These are phyloP conservation scores for Didymella pomorum DNA, from an alignment of 2,329 filamentous ascomycete species.

Conservation along the genomic window DNA sequence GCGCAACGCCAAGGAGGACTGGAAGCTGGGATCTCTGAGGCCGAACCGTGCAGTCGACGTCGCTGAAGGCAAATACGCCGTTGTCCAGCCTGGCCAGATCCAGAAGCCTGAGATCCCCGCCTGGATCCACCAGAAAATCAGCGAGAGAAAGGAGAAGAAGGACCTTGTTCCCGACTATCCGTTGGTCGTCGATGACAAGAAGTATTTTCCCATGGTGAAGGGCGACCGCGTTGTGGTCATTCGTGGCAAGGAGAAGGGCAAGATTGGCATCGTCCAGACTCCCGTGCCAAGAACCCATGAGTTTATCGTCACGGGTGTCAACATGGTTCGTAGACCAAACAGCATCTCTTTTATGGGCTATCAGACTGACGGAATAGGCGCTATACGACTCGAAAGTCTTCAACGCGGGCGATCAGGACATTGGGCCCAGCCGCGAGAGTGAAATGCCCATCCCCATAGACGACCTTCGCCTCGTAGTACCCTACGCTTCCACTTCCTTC, in stretches of 20 bases:
- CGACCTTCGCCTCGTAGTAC: constrained; percentile 81
- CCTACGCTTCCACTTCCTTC: constrained; percentile 59
- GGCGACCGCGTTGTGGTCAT: constrained; percentile 85
- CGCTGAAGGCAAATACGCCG: constrained; percentile 66
- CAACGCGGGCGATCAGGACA: constrained; percentile 35
- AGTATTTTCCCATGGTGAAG: constrained; percentile 49
- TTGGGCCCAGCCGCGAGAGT: constrained; percentile 56
- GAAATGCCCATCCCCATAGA: constrained; percentile 70
- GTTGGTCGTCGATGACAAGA: constrained; percentile 41
- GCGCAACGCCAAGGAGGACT: constrained; percentile 73
- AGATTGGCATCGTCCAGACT: constrained; percentile 75
- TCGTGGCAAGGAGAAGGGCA: constrained; percentile 80
- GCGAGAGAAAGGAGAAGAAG: constrained; percentile 31
- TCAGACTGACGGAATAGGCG: constrained; percentile 41
- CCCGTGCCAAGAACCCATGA: constrained; percentile 55
- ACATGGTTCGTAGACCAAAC: constrained; percentile 43
- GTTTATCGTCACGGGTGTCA: constrained; percentile 51
- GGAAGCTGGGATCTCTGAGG: constrained; percentile 77
- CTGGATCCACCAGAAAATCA: constrained; percentile 36
- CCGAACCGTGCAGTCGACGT: constrained; percentile 76
- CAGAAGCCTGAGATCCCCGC: constrained; percentile 52
- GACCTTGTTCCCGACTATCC: constrained; percentile 36
- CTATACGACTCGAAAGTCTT: constrained; percentile 54
- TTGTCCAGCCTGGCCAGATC: constrained; percentile 51
- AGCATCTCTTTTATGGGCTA: neutral